Evolutionary conservation across 257 asterid genomes (phyloP).

Genomic region (Solanum tarijense): DNA sequence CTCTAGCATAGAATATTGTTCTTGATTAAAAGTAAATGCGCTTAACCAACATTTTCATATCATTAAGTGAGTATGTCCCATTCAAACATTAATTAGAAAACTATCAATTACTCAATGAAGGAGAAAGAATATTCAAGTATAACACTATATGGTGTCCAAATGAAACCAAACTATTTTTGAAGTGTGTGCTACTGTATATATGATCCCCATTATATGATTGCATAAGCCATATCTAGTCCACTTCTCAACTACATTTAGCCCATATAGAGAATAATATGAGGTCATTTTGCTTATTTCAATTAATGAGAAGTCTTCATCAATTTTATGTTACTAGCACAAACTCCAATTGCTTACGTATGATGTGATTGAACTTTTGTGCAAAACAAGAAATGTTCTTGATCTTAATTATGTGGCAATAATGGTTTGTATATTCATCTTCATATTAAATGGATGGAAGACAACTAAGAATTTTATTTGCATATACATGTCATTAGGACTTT

Average conservation of each 20-base stretch:
- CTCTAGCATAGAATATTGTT: not conserved
- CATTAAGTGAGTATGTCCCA: not conserved
- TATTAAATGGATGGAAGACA: too few species aligned
- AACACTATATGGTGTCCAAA: not conserved
- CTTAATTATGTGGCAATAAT: not conserved
- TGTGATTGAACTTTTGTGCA: not conserved
- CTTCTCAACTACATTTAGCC: not conserved
- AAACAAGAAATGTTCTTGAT: not conserved
- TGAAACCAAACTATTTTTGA: not conserved
- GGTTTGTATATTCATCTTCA: not conserved
- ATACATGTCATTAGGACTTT: too few species aligned
- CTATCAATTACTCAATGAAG: not conserved
- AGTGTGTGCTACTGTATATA: not conserved
- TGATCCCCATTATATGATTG: not conserved
- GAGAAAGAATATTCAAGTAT: not conserved
- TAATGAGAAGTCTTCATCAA: not conserved
- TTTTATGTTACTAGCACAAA: not conserved
- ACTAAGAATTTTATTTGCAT: too few species aligned
- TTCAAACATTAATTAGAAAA: not conserved
- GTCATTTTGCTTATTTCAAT: not conserved
- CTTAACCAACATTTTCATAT: not conserved
- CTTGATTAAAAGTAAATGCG: not conserved
- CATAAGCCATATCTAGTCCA: not conserved
- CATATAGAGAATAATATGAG: not conserved
- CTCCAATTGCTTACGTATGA: not conserved